Evolutionary conservation across 2,329 filamentous ascomycete genomes (phyloP).

Genomic region (Venturia carpophila): DNA sequence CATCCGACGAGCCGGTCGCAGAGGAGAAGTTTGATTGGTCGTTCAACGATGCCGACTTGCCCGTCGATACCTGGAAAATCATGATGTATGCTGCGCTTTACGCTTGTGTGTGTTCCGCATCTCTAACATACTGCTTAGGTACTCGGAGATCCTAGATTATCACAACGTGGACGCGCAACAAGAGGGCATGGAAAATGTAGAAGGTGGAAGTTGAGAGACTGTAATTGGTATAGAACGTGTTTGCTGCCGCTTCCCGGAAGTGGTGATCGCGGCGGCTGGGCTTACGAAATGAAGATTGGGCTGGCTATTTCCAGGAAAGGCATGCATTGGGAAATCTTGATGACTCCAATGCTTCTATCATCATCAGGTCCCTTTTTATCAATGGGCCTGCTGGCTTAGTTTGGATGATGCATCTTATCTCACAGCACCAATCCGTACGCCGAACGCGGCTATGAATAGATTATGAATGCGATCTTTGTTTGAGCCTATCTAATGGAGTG

Average conservation of each 20-base stretch:
- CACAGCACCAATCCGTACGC: neutral
- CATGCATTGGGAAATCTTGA: conserved; percentile 6
- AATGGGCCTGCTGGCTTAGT: neutral
- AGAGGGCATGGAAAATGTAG: conserved; percentile 16
- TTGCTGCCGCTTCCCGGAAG: neutral
- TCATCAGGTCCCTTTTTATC: neutral
- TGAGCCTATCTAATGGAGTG: neutral
- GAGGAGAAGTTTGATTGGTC: conserved; percentile 99
- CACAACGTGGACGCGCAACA: conserved; percentile 68
- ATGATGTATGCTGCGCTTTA: conserved; percentile 70
- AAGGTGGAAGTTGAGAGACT: conserved; percentile 8
- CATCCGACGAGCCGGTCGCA: conserved; percentile 88
- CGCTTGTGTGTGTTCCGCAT: neutral
- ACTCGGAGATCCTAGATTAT: conserved; percentile 97
- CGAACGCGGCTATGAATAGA: conserved; percentile 9
- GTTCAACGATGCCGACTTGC: conserved; percentile 95
- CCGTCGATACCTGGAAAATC: conserved; percentile 99
- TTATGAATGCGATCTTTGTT: conserved; percentile 1
- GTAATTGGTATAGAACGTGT: neutral
- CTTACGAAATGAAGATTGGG: neutral
- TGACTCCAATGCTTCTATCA: neutral
- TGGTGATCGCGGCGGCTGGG: neutral
- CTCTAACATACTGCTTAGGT: conserved; percentile 50
- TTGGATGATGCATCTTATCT: neutral
- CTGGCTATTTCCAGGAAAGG: conserved; percentile 8